phyloP scores from a whole-genome alignment of 768 basidiomycete genomes.

The Cubamyces lactineus region DNA sequence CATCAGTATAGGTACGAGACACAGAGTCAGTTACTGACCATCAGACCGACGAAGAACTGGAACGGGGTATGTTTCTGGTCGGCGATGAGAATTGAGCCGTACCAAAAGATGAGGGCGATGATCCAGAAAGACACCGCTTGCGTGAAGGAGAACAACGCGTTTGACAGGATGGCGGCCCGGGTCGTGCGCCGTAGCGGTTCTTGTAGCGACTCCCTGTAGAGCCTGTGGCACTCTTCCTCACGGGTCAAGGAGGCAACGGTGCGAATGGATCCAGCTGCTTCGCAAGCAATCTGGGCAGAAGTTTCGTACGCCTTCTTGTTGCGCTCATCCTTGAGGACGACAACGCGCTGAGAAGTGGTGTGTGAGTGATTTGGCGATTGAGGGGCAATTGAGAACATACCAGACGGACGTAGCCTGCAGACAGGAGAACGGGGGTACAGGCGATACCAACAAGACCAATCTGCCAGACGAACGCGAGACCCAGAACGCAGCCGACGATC shows the following conservation, averaged over 20 bases:
- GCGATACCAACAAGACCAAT: conserved; percentile 83
- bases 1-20: background rate
- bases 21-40: conserved; percentile 50
- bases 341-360: conserved; percentile 56
- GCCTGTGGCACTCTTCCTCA: conserved; percentile 75
- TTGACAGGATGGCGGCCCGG: conserved; percentile 64
- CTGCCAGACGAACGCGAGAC: conserved; percentile 77
- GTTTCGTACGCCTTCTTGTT: conserved; percentile 81
- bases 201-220: conserved; percentile 73
- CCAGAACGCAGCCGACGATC: conserved; percentile 72
- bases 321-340: conserved; percentile 83
- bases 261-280: conserved; percentile 86
- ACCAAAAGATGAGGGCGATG: conserved; percentile 86
- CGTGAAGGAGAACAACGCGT: conserved; percentile 68
- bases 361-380: background rate
- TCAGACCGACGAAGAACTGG: conserved; percentile 83
- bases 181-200: conserved; percentile 69
- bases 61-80: conserved; percentile 52
- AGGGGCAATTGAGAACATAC: conserved; percentile 40
- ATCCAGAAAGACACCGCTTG: conserved; percentile 79
- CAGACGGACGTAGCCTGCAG: conserved; percentile 82
- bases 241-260: conserved; percentile 90
- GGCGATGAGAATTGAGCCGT: conserved; percentile 65
- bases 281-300: conserved; percentile 91
- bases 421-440: conserved; percentile 70